Base-by-base conservation (phyloP, 371 early-diverging fungal genomes). In the Sporodiniella umbellata region DNA sequence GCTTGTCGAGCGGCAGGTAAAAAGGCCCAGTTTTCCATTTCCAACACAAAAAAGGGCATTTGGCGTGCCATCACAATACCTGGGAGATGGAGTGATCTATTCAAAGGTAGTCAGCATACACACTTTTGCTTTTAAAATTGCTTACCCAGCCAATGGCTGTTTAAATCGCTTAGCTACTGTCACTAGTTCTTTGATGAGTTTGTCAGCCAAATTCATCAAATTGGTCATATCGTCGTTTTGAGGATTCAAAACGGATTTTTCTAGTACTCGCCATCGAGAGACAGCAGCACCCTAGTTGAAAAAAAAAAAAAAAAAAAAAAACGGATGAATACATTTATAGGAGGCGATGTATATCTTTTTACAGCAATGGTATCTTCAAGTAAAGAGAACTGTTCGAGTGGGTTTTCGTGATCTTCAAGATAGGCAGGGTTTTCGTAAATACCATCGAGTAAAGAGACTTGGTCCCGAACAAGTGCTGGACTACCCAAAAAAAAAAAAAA, bases 381-480 rank as follows among this genome's bases (percentile, higher is more conserved):
- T 22, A 60, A 60, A 23, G 47, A 44, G 38, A 68, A 68, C 22
- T 58, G 49, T 2, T 58, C 43, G 18, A 56, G 40, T 18, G 69
- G 63, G 46, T 69, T 58, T 0, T 68, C 48, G 51, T 73, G 67
- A 17, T 60, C 66, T 48, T 64, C 56, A 4, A 53, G 31, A 25
- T 68, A 77, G 2, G 65, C 59, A 15, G 71, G 67, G 35, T 63
- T 68, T 40, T 77, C 77, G 42, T 70, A 68, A 30, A 77, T 77
- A 8, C 58, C 56, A 40, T 69, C 67, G 17, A 77, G 31, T 54
- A 77, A 51, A 8, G 38, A 51, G 2, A 65, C 52, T 2, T 64
- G 48, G 28, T 66, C 68, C 12, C 39, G 45, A 8, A 72, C 56
- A 63, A 65, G 62, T 15, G 54, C 62, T n/a, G 70, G 66, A n/a